phyloP scores from a whole-genome alignment of 2,329 filamentous ascomycete species.

The Aspergillus bombycis region DNA sequence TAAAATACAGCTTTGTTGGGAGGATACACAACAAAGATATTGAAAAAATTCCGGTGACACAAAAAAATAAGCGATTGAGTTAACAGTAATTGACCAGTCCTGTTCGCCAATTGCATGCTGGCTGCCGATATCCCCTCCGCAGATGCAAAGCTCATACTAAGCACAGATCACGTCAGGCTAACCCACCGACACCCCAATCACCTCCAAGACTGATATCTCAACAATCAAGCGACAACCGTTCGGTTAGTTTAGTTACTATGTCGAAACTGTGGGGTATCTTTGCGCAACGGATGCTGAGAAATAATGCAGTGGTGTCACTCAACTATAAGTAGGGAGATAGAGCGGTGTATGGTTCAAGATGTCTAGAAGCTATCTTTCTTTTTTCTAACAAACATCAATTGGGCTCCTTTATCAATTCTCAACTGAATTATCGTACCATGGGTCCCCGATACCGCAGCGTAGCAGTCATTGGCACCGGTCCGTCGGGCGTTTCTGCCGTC shows the following conservation, averaged over 20 bases:
- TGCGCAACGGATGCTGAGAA: not conserved
- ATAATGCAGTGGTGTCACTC: not conserved
- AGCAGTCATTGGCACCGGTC: conserved; percentile 29
- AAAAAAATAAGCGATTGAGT: not conserved
- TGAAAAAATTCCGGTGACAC: not conserved
- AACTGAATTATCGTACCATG: not conserved
- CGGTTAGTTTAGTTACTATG: not conserved
- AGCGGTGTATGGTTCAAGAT: not conserved
- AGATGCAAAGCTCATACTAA: conserved; percentile 1
- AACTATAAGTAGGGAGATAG: not conserved
- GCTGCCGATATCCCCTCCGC: not conserved
- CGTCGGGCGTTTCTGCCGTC: conserved; percentile 32
- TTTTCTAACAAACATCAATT: not conserved
- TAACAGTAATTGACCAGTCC: not conserved
- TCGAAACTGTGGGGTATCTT: not conserved
- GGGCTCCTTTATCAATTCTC: not conserved
- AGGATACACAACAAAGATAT: not conserved
- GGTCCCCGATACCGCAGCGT: conserved; percentile 2
- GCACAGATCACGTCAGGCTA: conserved; percentile 1
- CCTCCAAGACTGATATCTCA: not conserved
- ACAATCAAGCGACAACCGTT: not conserved
- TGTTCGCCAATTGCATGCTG: not conserved
- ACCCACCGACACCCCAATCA: not conserved
- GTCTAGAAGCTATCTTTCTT: not conserved
- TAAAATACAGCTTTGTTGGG: not conserved